Percentiles rank a stretch among this genome's conserved stretches.
Evolutionary conservation across 2,329 filamentous ascomycete species (phyloP).

Genomic region (Seiridium unicorne): DNA sequence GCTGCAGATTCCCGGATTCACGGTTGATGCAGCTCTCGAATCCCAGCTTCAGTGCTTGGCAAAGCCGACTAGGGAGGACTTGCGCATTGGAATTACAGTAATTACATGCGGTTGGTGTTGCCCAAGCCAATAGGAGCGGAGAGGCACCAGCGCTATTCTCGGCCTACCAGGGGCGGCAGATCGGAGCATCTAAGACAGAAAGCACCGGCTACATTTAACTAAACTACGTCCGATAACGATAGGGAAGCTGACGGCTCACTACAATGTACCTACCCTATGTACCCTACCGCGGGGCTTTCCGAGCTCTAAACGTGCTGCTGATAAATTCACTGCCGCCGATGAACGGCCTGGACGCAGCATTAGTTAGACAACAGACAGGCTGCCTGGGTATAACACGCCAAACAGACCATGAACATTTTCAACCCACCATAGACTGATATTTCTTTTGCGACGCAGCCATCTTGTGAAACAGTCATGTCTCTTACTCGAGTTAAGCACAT

Average conservation of each 20-base stretch:
- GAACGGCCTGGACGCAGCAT: not conserved
- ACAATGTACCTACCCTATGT: too few species aligned
- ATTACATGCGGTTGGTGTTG: too few species aligned
- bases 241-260: too few species aligned
- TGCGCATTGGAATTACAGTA: too few species aligned
- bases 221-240: too few species aligned
- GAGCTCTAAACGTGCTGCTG: not conserved
- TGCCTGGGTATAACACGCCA: not conserved
- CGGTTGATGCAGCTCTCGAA: not conserved
- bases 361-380: too few species aligned
- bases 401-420: not conserved
- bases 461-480: constrained; percentile 48
- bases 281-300: not conserved
- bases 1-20: not conserved
- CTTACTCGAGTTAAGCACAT: constrained; percentile 73
- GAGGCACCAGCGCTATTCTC: too few species aligned
- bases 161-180: too few species aligned
- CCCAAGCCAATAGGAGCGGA: too few species aligned
- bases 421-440: too few species aligned
- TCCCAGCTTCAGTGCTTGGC: not conserved
- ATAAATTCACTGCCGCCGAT: constrained; percentile 3
- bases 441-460: not conserved
- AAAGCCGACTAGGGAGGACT: not conserved
- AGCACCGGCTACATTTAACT: too few species aligned
- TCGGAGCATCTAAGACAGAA: too few species aligned